A percentile compares a stretch with the other conserved stretches of the same genome.
Evolutionary conservation across 2,329 filamentous ascomycete species (phyloP).

Genomic region (Coniochaeta hoffmannii): DNA sequence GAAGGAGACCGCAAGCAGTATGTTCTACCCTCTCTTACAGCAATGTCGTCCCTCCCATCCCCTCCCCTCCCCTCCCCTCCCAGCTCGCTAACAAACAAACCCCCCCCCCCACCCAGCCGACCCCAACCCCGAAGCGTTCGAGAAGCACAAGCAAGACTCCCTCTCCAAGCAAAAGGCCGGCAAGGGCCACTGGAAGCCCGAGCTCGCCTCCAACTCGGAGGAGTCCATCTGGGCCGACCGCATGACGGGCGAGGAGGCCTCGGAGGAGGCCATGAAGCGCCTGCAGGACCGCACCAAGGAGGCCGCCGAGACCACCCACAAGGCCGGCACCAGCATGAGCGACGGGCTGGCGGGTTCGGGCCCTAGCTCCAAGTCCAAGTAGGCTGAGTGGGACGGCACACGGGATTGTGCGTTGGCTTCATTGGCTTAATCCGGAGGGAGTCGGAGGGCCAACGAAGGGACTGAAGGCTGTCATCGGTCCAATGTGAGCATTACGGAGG

Average conservation of each 20-base stretch:
- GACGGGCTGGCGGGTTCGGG: constrained; percentile 28
- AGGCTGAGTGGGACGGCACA: neutral
- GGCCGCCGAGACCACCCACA: constrained; percentile 38
- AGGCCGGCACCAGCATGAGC: constrained; percentile 39
- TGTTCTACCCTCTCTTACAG: constrained; percentile 2
- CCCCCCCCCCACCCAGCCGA: constrained; percentile 14
- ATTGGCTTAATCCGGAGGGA: neutral
- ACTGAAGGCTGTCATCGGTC: neutral
- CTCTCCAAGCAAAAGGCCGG: constrained; percentile 62
- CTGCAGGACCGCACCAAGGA: constrained; percentile 55
- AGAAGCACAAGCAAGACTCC: constrained; percentile 54
- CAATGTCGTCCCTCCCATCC: neutral
- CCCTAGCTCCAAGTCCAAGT: neutral
- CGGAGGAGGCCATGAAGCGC: constrained; percentile 27
- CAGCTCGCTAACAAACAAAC: too few species aligned
- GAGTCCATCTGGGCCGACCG: constrained; percentile 67
- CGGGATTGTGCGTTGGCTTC: neutral
- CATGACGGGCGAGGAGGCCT: constrained; percentile 24
- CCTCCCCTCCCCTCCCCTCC: neutral
- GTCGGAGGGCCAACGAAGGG: neutral
- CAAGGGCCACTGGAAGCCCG: constrained; percentile 67
- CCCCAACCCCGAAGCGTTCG: constrained; percentile 30
- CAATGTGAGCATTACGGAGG: neutral
- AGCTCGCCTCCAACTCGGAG: constrained; percentile 73
- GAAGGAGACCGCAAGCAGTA: constrained; percentile 13